Base-by-base conservation (phyloP, 192 early-diverging fungal species). In the Backusella parvicylindrica region DNA sequence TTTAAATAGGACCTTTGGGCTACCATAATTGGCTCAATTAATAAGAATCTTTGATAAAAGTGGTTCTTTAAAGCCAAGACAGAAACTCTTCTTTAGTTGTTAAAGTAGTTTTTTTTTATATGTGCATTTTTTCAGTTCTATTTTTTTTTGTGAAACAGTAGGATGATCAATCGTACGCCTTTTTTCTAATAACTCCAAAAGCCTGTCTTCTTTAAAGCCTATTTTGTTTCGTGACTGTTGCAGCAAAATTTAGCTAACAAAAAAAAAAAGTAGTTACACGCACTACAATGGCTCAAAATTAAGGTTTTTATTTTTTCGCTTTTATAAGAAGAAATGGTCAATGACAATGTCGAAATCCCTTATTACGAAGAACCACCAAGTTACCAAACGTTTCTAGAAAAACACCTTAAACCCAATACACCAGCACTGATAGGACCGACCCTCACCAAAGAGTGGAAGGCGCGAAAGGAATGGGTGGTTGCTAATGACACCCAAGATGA, bases 381-480 rank as follows among this genome's bases (percentile, higher is more conserved):
- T 21, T 89, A 89, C 47, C 16, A 71, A 13, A 23, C 79, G 0
- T 89, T 89, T 65, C 70, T 84, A 15, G 23, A 71, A 8, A 32
- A 74, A 0, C 82, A 87, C 49, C 75, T 88, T 47, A 69, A 77
- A 9, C 82, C 85, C 18, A 89, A 89, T 75, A 35, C 74, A 9
- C 88, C 88, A 9, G 84, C 85, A 2, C 47, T 89, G 43, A 80
- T 89, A 64, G 88, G 86, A 0, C 83, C 88, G 8, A 37, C 70
- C 0, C 64, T 85, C 32, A 87, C 84, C 16, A 68, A 40, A 70
- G 11, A 75, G 49, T 92, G 91, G 91, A 56, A 74, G 8, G 86
- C 87, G 7, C 82, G 88, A 9, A 73, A 78, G n/a, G 81, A 88
- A 66, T 92, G 91, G 91, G 85, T 89, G 0, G 49, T 49, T 11